Evolutionary conservation across 352 stramenopile species (phyloP).

Genomic region (Thraustotheca clavata): DNA sequence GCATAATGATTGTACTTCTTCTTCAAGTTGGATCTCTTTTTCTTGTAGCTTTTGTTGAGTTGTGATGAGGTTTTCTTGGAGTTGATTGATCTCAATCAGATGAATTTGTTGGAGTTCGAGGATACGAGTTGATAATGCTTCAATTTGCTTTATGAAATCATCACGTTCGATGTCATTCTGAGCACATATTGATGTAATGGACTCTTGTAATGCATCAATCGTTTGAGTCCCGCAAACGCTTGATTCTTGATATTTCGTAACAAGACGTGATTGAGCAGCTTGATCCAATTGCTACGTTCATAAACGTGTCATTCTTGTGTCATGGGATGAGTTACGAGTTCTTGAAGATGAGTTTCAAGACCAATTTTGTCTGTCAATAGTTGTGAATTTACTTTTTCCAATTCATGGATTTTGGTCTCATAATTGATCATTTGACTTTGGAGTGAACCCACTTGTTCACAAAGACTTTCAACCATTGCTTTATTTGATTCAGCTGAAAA

Average conservation of each 20-base stretch:
- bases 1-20: background rate
- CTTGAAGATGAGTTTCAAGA: background rate
- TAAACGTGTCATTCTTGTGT: background rate
- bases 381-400: background rate
- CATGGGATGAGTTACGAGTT: slow-evolving; percentile 1
- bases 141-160: slow-evolving; percentile 4
- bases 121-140: background rate
- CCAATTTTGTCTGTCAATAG: background rate
- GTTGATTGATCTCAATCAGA: background rate
- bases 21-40: background rate
- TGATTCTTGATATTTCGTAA: slow-evolving; percentile 33
- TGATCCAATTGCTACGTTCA: background rate
- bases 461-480: background rate
- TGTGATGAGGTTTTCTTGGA: background rate
- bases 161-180: slow-evolving; percentile 28
- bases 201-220: slow-evolving; percentile 35
- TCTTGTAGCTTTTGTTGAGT: background rate
- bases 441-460: slow-evolving; percentile 11
- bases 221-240: slow-evolving; percentile 31
- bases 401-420: background rate
- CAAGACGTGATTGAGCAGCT: slow-evolving; percentile 7
- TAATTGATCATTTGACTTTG: slow-evolving; percentile 14
- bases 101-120: slow-evolving; percentile 7
- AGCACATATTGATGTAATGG: slow-evolving; percentile 27
- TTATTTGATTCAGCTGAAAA: background rate